Evolutionary conservation across 805 yeast species (phyloP).

Genomic region (Kodamaea hsintzibuensis): DNA sequence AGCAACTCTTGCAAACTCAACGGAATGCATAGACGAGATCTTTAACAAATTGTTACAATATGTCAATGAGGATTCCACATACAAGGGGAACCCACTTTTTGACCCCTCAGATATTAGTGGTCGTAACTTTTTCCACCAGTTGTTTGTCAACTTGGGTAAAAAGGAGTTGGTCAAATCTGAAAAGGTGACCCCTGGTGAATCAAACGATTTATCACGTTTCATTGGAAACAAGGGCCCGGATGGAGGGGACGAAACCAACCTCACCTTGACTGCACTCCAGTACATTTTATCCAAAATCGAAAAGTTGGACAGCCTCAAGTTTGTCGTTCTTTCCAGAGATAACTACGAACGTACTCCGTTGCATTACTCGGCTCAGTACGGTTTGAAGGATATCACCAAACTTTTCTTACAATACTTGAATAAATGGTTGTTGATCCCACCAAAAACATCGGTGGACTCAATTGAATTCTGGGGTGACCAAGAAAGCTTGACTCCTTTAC

Average conservation of each 20-base stretch:
- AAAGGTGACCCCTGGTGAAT: conserved; percentile 44
- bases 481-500: conserved; percentile 79
- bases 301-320: conserved; percentile 13
- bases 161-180: conserved; percentile 41
- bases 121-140: conserved; percentile 83
- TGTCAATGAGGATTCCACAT: conserved; percentile 8
- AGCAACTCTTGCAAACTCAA: conserved; percentile 58
- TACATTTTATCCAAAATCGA: conserved; percentile 56
- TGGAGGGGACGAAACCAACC: conserved; percentile 54
- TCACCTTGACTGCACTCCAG: conserved; percentile 51
- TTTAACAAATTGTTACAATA: conserved; percentile 47
- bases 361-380: conserved; percentile 88
- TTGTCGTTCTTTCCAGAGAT: conserved; percentile 61
- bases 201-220: conserved; percentile 25
- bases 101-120: conserved; percentile 77
- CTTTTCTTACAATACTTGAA: conserved; percentile 55
- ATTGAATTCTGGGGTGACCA: conserved; percentile 68
- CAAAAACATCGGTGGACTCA: conserved; percentile 54
- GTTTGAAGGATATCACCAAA: conserved; percentile 62
- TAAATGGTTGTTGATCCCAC: conserved; percentile 60
- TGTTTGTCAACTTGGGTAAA: conserved; percentile 76
- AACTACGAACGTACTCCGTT: conserved; percentile 80
- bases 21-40: conserved; percentile 57
- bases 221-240: conserved; percentile 35
- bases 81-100: conserved; percentile 22